Conservation (phyloP, 108 stramenopile species). For the Fistulifera pelliculosa region DNA sequence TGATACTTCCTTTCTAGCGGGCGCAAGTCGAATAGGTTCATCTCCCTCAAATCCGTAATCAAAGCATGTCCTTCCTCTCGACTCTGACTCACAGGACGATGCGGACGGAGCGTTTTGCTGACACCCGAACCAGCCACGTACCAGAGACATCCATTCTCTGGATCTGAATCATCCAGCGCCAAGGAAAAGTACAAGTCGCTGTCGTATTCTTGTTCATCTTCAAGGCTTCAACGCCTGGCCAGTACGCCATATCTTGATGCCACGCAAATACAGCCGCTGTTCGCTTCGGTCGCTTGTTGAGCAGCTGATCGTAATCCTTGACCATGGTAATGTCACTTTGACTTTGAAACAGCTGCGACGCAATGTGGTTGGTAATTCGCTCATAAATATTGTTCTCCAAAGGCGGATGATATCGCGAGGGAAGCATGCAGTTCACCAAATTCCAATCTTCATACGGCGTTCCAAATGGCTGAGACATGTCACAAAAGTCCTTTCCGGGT, state of each 20-base stretch:
- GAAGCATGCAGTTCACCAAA: constrained; percentile 56
- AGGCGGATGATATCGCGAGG: constrained; percentile 38
- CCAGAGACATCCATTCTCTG: constrained; percentile 53
- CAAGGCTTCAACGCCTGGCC: constrained; percentile 34
- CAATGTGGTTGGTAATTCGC: constrained; percentile 29
- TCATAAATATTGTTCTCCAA: constrained; percentile 43
- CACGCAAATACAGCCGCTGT: constrained; percentile 31
- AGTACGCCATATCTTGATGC: constrained; percentile 53
- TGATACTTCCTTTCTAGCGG: constrained; percentile 32
- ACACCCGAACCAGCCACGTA: constrained; percentile 40
- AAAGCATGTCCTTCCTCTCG: constrained; percentile 57
- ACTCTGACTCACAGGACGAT: constrained; percentile 23
- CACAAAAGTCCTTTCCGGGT: constrained; percentile 59
- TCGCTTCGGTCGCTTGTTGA: constrained; percentile 47
- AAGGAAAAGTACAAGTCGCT: constrained; percentile 48
- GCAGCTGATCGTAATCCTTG: constrained; percentile 16
- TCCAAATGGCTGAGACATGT: constrained; percentile 56
- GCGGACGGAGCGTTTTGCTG: constrained; percentile 24
- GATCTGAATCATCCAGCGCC: constrained; percentile 45
- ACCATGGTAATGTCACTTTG: constrained; percentile 22
- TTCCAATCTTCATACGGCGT: constrained; percentile 40
- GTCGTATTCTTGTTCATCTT: constrained; percentile 22
- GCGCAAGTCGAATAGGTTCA: constrained; percentile 25
- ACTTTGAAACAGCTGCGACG: constrained; percentile 32
- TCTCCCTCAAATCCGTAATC: constrained; percentile 29